A percentile compares a stretch with the other conserved stretches of the same genome.
phyloP scores from a whole-genome alignment of 2,329 filamentous ascomycete genomes.

The Blastomyces gilchristii region DNA sequence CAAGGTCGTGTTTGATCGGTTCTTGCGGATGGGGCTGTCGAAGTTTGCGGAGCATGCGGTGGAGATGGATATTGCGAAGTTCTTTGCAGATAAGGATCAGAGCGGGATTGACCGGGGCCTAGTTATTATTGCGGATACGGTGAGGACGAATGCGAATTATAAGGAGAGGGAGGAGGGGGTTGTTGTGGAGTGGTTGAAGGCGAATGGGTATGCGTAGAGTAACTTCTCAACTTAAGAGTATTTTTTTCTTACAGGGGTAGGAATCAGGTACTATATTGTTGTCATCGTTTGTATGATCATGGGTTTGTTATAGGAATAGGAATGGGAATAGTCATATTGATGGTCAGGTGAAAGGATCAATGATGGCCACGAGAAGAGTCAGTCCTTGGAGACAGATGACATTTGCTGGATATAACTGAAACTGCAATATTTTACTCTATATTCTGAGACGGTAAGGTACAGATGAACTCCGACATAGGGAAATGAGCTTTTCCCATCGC shows the following conservation, averaged over 20 bases:
- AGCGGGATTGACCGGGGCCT: conserved; percentile 77
- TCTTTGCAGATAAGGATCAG: conserved; percentile 82
- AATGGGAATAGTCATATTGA: too few species aligned
- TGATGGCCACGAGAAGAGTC: too few species aligned
- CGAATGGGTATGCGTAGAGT: conserved; percentile 46
- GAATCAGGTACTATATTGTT: too few species aligned
- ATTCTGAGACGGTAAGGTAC: too few species aligned
- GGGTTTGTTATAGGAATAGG: not conserved
- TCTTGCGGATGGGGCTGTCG: conserved; percentile 65
- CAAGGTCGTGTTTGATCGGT: conserved; percentile 80
- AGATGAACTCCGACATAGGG: too few species aligned
- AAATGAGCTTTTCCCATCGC: too few species aligned
- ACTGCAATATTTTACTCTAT: too few species aligned
- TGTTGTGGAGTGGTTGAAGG: conserved; percentile 68
- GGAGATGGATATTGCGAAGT: conserved; percentile 65
- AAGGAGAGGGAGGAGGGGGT: conserved; percentile 61
- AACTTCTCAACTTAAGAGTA: too few species aligned
- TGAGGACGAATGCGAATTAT: conserved; percentile 74
- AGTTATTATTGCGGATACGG: conserved; percentile 74
- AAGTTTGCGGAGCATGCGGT: conserved; percentile 64
- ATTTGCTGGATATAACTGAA: too few species aligned
- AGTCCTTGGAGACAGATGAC: too few species aligned
- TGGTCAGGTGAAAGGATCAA: too few species aligned
- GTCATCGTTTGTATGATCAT: not conserved
- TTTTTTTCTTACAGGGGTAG: too few species aligned